These are phyloP conservation scores for Quercus phellos DNA, from an alignment of 331 rosid species.

Conservation along the genomic window DNA sequence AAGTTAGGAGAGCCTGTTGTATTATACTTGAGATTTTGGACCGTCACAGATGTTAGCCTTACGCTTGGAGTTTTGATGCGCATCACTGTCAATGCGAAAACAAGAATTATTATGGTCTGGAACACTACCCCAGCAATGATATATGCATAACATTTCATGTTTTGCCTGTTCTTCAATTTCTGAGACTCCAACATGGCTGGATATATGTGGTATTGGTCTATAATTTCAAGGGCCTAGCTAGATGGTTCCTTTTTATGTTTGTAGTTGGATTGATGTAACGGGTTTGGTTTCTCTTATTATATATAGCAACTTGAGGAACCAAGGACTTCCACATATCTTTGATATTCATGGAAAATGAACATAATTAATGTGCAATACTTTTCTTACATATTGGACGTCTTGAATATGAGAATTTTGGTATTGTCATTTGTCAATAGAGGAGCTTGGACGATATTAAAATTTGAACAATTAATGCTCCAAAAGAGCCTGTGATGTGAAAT, in stretches of 20 bases:
- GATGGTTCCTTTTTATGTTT: background rate
- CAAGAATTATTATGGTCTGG: slow-evolving; percentile 2
- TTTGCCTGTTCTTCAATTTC: slow-evolving; percentile 17
- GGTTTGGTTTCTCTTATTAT: background rate
- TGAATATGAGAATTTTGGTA: background rate
- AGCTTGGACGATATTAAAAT: background rate
- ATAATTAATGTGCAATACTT: background rate
- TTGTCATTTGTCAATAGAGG: slow-evolving; percentile 10
- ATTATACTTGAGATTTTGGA: background rate
- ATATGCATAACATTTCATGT: slow-evolving; percentile 23
- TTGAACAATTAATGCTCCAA: background rate
- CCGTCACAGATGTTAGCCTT: slow-evolving; percentile 14
- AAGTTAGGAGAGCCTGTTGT: slow-evolving; percentile 3
- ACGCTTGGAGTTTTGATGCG: slow-evolving; percentile 6
- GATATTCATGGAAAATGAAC: background rate
- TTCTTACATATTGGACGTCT: background rate
- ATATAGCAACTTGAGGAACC: background rate
- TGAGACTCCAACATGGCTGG: slow-evolving; percentile 23
- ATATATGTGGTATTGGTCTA: no score
- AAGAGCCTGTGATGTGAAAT: background rate
- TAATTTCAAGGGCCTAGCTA: background rate
- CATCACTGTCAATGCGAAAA: slow-evolving; percentile 10
- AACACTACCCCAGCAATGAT: slow-evolving; percentile 6
- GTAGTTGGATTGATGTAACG: background rate
- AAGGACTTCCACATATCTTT: background rate